phyloP scores from a whole-genome alignment of 1,139 yeast species.

The Lodderomyces margitis region DNA sequence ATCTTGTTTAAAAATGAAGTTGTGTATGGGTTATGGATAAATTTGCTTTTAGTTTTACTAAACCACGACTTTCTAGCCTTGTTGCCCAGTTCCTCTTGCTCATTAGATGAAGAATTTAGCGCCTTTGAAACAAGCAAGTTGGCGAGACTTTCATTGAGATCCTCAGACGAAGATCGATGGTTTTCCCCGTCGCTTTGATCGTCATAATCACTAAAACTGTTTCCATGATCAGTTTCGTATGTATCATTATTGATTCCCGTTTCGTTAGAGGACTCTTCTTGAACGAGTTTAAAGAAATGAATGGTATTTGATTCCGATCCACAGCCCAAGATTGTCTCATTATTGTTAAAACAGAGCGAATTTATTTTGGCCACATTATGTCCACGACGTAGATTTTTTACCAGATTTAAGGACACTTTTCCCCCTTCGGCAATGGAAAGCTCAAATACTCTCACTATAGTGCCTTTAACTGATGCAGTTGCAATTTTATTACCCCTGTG shows the following conservation, averaged over 20 bases:
- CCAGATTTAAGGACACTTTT: conserved; percentile 23
- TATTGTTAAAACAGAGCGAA: conserved; percentile 52
- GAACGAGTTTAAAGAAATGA: conserved; percentile 53
- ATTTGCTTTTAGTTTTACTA: conserved; percentile 20
- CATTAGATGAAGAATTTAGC: conserved; percentile 6
- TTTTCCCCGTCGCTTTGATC: conserved; percentile 17
- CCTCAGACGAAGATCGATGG: conserved; percentile 23
- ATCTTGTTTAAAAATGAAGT: conserved; percentile 38
- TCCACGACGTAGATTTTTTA: conserved; percentile 66
- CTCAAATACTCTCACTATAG: conserved; percentile 57
- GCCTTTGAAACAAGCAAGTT: conserved; percentile 33
- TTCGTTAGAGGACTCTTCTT: background rate
- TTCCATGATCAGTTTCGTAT: conserved; percentile 11
- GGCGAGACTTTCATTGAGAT: conserved; percentile 45
- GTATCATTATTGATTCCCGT: conserved; percentile 14
- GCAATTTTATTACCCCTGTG: conserved; percentile 56
- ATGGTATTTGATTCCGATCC: conserved; percentile 68
- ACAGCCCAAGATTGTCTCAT: conserved; percentile 55
- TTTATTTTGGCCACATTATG: conserved; percentile 59
- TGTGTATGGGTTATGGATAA: conserved; percentile 38
- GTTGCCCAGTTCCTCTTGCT: conserved; percentile 5
- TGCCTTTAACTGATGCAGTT: conserved; percentile 71
- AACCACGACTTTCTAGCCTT: conserved; percentile 17
- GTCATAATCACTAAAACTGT: conserved; percentile 10
- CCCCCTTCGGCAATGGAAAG: conserved; percentile 14